Evolutionary conservation across 257 asterid species (phyloP).

Genomic region (Nicotiana knightiana): DNA sequence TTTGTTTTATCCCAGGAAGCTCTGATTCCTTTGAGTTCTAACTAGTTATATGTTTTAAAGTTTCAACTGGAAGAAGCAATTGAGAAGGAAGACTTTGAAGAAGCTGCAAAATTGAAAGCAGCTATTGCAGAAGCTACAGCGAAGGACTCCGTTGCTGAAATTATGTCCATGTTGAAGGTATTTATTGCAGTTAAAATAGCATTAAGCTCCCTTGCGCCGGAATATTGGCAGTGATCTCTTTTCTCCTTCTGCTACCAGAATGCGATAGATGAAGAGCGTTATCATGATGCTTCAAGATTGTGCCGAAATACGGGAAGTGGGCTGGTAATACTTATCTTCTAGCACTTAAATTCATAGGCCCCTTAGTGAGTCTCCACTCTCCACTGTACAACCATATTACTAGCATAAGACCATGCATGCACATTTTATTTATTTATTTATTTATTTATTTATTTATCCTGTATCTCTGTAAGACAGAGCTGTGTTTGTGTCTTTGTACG

Average conservation of each 20-base stretch:
- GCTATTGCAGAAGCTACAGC: conserved; percentile 66
- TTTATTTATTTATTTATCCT: neutral
- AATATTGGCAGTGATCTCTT: conserved; percentile 10
- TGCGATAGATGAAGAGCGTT: conserved; percentile 79
- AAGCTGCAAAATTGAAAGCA: conserved; percentile 70
- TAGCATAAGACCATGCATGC: neutral
- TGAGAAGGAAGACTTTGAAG: conserved; percentile 80
- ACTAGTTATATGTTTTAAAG: conserved; percentile 34
- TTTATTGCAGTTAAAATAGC: conserved; percentile 9
- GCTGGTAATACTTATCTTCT: conserved; percentile 49
- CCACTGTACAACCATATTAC: neutral
- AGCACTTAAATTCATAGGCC: neutral
- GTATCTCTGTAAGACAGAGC: neutral
- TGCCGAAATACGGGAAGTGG: conserved; percentile 84
- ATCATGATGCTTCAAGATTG: conserved; percentile 88
- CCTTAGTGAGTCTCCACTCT: neutral
- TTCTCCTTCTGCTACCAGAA: conserved; percentile 30
- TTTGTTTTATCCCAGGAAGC: neutral
- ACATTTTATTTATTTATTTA: neutral
- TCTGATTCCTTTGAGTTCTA: neutral
- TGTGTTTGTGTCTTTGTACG: neutral
- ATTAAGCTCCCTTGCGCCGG: conserved; percentile 1
- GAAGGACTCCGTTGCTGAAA: conserved; percentile 69
- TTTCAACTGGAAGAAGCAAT: conserved; percentile 90
- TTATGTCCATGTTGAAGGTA: conserved; percentile 76